phyloP scores from a whole-genome alignment of 305 asterid species.

The Fraxinus paxiana region DNA sequence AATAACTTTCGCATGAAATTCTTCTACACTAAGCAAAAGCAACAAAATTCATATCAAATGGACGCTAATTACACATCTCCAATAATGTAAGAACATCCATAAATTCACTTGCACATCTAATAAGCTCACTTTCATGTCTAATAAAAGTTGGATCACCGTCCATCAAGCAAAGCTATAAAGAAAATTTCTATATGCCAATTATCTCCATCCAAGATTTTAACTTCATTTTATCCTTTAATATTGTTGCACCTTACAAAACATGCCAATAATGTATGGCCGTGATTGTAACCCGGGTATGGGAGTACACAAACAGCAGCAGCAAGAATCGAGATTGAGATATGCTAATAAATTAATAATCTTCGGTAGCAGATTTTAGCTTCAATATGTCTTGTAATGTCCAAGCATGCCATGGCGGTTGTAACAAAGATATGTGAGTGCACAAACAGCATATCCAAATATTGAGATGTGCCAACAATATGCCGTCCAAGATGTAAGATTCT shows the following conservation, averaged over 20 bases:
- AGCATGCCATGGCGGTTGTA: not conserved
- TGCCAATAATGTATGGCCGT: too few species aligned
- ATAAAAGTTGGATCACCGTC: not conserved
- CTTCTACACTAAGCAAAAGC: not conserved
- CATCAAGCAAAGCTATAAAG: not conserved
- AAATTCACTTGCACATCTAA: not conserved
- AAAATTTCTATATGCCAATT: not conserved
- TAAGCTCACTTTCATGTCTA: not conserved
- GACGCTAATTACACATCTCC: not conserved
- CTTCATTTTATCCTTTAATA: not conserved
- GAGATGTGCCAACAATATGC: not conserved
- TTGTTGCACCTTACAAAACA: too few species aligned
- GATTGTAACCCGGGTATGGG: not conserved
- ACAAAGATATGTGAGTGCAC: not conserved
- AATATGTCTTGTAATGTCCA: not conserved
- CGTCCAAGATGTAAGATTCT: not conserved
- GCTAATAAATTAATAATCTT: not conserved
- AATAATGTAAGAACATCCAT: not conserved
- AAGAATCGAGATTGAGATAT: not conserved
- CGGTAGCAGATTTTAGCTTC: not conserved
- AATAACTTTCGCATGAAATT: not conserved
- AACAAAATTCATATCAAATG: not conserved
- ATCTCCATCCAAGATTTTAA: not conserved
- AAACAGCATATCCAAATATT: not conserved
- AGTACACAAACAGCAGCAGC: not conserved